Evolutionary conservation across 306 rosid genomes (phyloP), one percentile per base, ranked within the genome.

Genomic region (Alnus glutinosa): DNA sequence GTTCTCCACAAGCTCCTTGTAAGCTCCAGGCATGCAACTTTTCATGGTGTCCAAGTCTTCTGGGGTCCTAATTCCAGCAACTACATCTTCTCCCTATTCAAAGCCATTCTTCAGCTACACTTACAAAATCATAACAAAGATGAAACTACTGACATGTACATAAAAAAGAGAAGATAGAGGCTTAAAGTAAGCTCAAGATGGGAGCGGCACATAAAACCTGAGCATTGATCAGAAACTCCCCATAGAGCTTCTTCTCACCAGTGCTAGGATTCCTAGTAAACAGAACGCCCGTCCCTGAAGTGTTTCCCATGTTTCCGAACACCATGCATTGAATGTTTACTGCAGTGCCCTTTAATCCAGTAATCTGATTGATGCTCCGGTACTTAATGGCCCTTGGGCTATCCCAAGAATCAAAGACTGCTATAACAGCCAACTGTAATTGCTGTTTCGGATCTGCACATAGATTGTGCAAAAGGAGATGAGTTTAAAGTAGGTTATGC

Each of bases 231-330:
- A 95, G 90, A 87, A 93, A 95, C 85, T 95, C 98, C 23, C 99
- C 99, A 71, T 93, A 95, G 68, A 93, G 93, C 87, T 95, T 95
- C 59, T 85, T 93, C 85, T 95, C 99, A 28, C 99, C 98, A 0
- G 98, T 95, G 86, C 99, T 95, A 61, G 98, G 99, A 82, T 93
- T 95, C 78, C 99, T 93, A 73, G 98, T 95, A 89, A 95, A 95
- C 69, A 95, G 77, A 81, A 95, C 99, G 23, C 99, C 99, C 10
- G 99, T 95, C 73, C 99, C 99, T 37, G 99, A 95, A 81, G 98
- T 89, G 46, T 76, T 87, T 47, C 99, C 99, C 99, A 95, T 95
- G 84, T 95, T 95, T 14, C 98, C 98, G 63, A 90, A 95, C 80
- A 91, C 99, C 99, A 95, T 95, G 79, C 90, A 82, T 79, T 95